These are phyloP conservation scores for Tuber brumale DNA, from an alignment of 495 filamentous ascomycete species.

Conservation along the genomic window DNA sequence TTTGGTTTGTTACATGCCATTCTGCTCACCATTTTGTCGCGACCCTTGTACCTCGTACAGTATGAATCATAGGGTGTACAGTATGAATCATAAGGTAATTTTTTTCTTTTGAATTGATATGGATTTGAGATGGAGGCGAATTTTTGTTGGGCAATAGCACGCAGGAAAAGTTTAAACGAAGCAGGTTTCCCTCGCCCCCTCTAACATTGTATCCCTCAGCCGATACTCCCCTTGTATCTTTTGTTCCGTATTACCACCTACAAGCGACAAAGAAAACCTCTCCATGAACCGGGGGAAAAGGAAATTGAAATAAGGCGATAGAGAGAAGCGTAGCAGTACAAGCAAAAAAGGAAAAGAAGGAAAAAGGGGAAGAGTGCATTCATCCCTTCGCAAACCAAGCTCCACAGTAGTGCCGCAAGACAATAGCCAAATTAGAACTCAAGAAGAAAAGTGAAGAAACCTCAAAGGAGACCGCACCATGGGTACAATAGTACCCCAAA, in stretches of 20 bases:
- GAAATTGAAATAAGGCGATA: conserved; percentile 13
- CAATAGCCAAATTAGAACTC: conserved; percentile 28
- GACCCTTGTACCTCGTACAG: no score
- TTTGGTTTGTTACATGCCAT: no score
- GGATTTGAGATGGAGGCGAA: not conserved
- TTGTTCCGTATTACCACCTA: conserved; percentile 8
- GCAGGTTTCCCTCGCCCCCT: not conserved
- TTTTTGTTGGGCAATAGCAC: not conserved
- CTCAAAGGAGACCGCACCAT: not conserved
- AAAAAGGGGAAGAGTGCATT: conserved; percentile 14
- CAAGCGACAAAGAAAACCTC: conserved; percentile 25
- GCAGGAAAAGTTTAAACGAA: not conserved
- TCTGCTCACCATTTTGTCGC: no score
- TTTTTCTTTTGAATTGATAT: not conserved
- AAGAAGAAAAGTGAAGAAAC: conserved; percentile 23
- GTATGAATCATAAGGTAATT: not conserved
- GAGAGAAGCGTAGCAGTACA: conserved; percentile 20
- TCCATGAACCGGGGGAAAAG: conserved; percentile 28
- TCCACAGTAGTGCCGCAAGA: not conserved
- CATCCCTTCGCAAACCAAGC: not conserved
- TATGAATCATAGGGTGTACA: not conserved
- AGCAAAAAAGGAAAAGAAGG: conserved; percentile 19
- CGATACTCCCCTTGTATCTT: not conserved
- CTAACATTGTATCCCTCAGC: conserved; percentile 22
- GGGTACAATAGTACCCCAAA: conserved; percentile 15